Evolutionary conservation across 2,329 filamentous ascomycete genomes (phyloP), one percentile per base, ranked within the genome.

Genomic region (Nemania sp.): DNA sequence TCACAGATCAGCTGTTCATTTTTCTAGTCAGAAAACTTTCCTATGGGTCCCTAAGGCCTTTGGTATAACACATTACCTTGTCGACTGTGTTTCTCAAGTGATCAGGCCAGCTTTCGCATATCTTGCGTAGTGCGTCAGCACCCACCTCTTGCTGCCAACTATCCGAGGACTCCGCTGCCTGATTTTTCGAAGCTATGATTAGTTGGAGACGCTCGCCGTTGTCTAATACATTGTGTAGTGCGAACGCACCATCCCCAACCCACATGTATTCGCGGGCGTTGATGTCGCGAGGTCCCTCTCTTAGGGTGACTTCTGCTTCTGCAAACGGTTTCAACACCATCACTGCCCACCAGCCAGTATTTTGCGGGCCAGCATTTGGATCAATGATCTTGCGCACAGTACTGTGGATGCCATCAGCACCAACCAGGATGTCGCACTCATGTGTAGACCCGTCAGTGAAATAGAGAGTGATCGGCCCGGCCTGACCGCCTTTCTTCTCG

Each of bases 1-100:
- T 70, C 29, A 38, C 73, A 75, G 18, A 75, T 43, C 8, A 77
- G 51, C 73, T 75, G 32, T 11, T 26, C 18, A 27, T 55, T 11
- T 32, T 32, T 32, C 29, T 32, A 32, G 29, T 32, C 29, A 32
- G 29, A 32, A 32, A 5, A 32, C 10, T 32, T 32, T 32, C 29
- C 29, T 32, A 32, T 32, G 5, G 29, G 29, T 32, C 4, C 5
- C 10, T 32, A 32, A 32, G 29, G 29, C 29, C 29, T 32, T 32
- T 32, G 29, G 29, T 32, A 32, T 43, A 24, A 22, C 24, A 49
- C 13, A 52, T 18, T 61, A 27, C 47, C 47, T 61, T 43, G 6
- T 52, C 15, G 3, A 74, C 61, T 10, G 72, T 73, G 5, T 73
- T 56, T 5, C 11, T 61, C 1, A 76, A 64, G 63, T 73, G 64